Percentiles rank a stretch among this genome's conserved stretches.
Conservation (phyloP, 2,329 filamentous ascomycete species). For the Sclerotinia sclerotiorum region DNA sequence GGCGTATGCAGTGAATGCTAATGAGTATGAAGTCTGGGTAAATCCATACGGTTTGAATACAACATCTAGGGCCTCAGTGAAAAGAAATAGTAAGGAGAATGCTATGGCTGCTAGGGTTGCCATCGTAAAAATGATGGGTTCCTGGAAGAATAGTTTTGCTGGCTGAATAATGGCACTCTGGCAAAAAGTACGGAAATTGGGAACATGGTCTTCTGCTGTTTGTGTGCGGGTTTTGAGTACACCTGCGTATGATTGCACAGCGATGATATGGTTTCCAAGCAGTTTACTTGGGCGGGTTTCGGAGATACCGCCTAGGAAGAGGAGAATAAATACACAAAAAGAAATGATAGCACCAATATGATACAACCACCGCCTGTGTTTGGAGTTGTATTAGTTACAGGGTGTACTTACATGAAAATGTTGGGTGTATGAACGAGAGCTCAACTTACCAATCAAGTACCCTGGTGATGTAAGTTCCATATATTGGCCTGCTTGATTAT, state of each 20-base stretch:
- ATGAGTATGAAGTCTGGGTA: constrained; percentile 39
- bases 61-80: constrained; percentile 46
- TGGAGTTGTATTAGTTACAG: background rate
- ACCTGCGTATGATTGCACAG: constrained; percentile 29
- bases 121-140: constrained; percentile 48
- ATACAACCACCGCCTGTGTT: constrained; percentile 47
- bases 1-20: constrained; percentile 45
- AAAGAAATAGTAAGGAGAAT: constrained; percentile 51
- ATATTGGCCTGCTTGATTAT: constrained; percentile 44
- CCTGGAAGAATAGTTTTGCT: constrained; percentile 46
- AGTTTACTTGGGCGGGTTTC: constrained; percentile 49
- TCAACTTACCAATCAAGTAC: constrained; percentile 43
- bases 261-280: constrained; percentile 41
- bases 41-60: constrained; percentile 45
- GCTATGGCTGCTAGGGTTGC: constrained; percentile 46
- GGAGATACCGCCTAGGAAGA: constrained; percentile 42
- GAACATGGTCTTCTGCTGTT: constrained; percentile 44
- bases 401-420: background rate
- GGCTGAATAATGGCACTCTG: constrained; percentile 46
- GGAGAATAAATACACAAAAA: constrained; percentile 40
- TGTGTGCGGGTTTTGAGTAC: constrained; percentile 35
- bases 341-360: constrained; percentile 44
- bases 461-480: constrained; percentile 45
- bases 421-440: background rate
- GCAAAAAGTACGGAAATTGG: constrained; percentile 43